Conservation (phyloP, 225 moss, liverwort and hornwort species). For the Takakia lepidozioides region DNA sequence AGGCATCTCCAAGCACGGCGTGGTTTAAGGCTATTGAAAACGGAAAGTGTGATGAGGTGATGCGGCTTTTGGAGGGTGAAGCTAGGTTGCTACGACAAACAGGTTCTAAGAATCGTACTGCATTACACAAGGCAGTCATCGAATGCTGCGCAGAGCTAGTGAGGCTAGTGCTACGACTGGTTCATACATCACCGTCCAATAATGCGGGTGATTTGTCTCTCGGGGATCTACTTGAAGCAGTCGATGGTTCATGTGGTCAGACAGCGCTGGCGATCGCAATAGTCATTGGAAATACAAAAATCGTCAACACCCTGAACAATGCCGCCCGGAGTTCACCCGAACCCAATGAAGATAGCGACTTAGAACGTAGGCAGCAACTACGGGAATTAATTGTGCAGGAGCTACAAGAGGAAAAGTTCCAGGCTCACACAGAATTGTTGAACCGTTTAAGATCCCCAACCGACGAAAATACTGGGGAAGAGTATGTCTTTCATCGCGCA, state of each 20-base stretch:
- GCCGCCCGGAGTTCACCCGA: not conserved
- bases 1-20: too few relatives aligned
- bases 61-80: conserved; percentile 1
- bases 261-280: conserved; percentile 18
- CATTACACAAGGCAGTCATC: conserved; percentile 24
- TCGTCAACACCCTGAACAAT: conserved; percentile 6
- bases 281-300: conserved; percentile 18
- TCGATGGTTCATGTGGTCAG: conserved; percentile 21
- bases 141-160: conserved; percentile 26
- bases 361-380: too few relatives aligned
- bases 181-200: not conserved
- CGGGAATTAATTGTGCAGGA: too few relatives aligned
- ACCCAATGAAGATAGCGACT: not conserved
- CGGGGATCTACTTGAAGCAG: conserved; percentile 14
- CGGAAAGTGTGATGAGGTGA: conserved; percentile 3
- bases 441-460: not conserved
- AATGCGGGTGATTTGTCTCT: not conserved
- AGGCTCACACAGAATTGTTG: not conserved
- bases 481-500: conserved; percentile 11
- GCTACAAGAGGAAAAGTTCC: not conserved
- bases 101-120: conserved; percentile 12
- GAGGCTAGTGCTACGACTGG: conserved; percentile 6
- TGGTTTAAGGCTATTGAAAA: too few relatives aligned
- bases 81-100: not conserved
- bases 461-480: conserved; percentile 3